Base-by-base conservation (phyloP, 495 filamentous ascomycete genomes). In the Aspergillus hancockii region DNA sequence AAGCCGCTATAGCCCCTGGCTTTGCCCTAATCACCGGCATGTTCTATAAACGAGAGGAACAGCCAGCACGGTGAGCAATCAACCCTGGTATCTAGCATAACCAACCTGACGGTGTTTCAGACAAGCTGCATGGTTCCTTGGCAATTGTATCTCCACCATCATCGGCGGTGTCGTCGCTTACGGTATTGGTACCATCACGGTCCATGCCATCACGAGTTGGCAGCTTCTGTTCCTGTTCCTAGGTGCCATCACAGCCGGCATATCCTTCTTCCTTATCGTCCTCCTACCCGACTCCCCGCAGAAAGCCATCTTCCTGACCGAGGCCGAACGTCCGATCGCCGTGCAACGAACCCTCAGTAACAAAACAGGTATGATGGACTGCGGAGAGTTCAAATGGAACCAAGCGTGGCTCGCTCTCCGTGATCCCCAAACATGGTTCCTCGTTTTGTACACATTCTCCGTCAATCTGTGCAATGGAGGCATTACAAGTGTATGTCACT, bases 311-410 rank as follows among this genome's bases (percentile, higher is more conserved):
- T 80, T 79, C 62, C 71, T 82, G 16, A 75, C 65, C 28, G 68
- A 76, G 16, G 68, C 75, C 7, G 79, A 85, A 38, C 77, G 75
- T 13, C 63, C 79, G 4, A 76, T 85, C 64, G 81, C 81, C 0
- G 64, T 86, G 12, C 80, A 86, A 65, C 74, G 85, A 31, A 81
- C 84, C 8, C 71, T 83, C 5, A 71, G 72, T n/a, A 87, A 88
- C 49, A 81, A 86, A 61, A 83, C 83, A 12, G 73, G 75, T 36
- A 82, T 85, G 16, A 71, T 85, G 30, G 82, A 84, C 32, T 81
- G 78, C 14, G 85, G 84, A 21, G 71, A 75, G 14, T 88, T 85
- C 63, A 80, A 79, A 55, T 82, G 73, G 74, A 67, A 77, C n/a
- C 85, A 88, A 38, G 79, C 79, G 18, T 69, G 66, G 52, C 72